Conservation (phyloP, 2,329 filamentous ascomycete species). For the Monilinia fructicola region DNA sequence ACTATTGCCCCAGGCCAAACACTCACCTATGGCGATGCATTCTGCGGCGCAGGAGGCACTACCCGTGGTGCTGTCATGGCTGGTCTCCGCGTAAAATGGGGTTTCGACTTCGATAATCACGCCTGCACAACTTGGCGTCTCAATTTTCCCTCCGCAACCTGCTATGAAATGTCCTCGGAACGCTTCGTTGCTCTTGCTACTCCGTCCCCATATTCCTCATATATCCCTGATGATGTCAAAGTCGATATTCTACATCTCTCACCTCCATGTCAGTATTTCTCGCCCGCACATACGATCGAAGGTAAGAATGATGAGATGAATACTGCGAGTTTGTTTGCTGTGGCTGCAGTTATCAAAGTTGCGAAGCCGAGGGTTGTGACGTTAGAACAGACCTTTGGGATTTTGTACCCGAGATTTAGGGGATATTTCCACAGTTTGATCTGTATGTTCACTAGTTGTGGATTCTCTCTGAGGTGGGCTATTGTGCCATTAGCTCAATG, state of each 20-base stretch:
- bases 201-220: not conserved
- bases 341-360: slow-evolving; percentile 55
- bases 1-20: slow-evolving; percentile 43
- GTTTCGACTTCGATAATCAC: slow-evolving; percentile 57
- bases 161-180: slow-evolving; percentile 51
- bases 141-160: slow-evolving; percentile 41
- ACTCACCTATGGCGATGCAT: slow-evolving; percentile 71
- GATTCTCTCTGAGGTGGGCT: slow-evolving; percentile 71
- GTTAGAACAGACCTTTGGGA: slow-evolving; percentile 74
- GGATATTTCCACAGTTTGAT: slow-evolving; percentile 61
- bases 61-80: slow-evolving; percentile 61
- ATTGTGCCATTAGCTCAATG: slow-evolving; percentile 54
- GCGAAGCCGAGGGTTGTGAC: slow-evolving; percentile 68
- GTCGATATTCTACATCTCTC: slow-evolving; percentile 74
- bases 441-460: slow-evolving; percentile 60
- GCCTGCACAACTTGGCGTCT: slow-evolving; percentile 33
- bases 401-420: slow-evolving; percentile 54
- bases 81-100: slow-evolving; percentile 60
- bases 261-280: slow-evolving; percentile 76
- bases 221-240: slow-evolving; percentile 39
- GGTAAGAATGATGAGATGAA: slow-evolving; percentile 66
- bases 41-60: slow-evolving; percentile 71
- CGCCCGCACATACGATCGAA: slow-evolving; percentile 63
- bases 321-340: slow-evolving; percentile 56
- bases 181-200: slow-evolving; percentile 47